phyloP scores from a whole-genome alignment of 1,139 yeast genomes.

The Geotrichum klebahnii region DNA sequence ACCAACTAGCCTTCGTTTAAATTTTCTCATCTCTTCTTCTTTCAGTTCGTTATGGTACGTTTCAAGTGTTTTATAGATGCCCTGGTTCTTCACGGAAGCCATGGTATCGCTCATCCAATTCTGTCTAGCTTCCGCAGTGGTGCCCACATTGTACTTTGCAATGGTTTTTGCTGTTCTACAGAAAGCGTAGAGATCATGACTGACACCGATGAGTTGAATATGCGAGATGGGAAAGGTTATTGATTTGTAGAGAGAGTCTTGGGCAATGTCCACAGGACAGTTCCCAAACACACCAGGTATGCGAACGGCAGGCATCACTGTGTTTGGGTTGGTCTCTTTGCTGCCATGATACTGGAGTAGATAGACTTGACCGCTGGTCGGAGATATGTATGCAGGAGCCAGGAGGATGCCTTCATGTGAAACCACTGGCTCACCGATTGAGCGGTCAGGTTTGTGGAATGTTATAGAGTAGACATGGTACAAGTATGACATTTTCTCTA shows the following conservation, averaged over 20 bases:
- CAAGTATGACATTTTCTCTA: background rate
- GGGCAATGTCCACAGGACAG: conserved; percentile 1
- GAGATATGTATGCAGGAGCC: background rate
- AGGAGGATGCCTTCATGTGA: conserved; percentile 9
- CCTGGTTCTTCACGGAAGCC: conserved; percentile 5
- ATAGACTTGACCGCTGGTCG: background rate
- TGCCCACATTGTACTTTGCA: conserved; percentile 15
- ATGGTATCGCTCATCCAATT: conserved; percentile 8
- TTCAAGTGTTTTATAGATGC: conserved; percentile 6
- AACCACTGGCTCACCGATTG: background rate
- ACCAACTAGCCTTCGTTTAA: background rate
- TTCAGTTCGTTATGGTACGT: background rate
- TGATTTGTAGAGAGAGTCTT: background rate
- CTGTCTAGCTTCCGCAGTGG: background rate
- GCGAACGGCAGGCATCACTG: background rate
- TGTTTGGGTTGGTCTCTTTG: conserved; percentile 3
- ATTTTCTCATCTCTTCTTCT: background rate
- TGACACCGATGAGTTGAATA: conserved; percentile 2
- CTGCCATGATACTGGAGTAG: conserved; percentile 14
- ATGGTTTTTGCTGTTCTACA: conserved; percentile 5
- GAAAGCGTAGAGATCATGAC: background rate
- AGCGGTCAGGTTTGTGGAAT: conserved; percentile 7
- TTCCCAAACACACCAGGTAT: background rate
- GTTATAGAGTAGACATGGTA: conserved; percentile 12
- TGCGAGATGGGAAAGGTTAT: background rate